Evolutionary conservation across 2,329 filamentous ascomycete species (phyloP).

Genomic region (Fusarium globosum): DNA sequence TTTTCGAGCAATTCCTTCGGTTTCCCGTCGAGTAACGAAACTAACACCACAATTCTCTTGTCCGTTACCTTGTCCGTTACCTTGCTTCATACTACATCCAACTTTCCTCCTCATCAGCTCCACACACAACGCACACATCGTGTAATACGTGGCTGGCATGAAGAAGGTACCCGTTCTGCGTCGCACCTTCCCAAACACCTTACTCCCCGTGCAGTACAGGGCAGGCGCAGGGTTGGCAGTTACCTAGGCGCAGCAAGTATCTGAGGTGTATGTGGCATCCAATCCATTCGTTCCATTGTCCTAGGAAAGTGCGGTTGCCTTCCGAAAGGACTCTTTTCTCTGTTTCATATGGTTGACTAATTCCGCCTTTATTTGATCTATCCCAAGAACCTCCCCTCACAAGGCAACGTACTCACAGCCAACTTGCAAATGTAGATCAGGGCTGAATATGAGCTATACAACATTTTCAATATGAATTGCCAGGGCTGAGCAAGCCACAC

Average conservation of each 20-base stretch:
- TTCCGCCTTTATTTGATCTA: neutral
- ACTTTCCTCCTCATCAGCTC: constrained; percentile 9
- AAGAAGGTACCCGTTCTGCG: constrained; percentile 8
- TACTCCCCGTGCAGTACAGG: constrained; percentile 5
- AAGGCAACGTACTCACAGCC: neutral
- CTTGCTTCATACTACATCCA: neutral
- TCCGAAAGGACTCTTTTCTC: constrained; percentile 11
- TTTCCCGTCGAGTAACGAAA: neutral
- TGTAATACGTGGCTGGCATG: constrained; percentile 15
- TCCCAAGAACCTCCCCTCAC: constrained; percentile 1
- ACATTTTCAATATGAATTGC: constrained; percentile 17
- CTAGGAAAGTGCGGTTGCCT: constrained; percentile 27
- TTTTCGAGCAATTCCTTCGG: neutral
- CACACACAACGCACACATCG: constrained; percentile 26
- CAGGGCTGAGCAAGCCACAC: constrained; percentile 18
- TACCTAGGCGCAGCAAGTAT: neutral
- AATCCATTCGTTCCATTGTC: neutral
- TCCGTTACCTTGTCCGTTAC: neutral
- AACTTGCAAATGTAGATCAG: neutral
- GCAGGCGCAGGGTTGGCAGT: constrained; percentile 19
- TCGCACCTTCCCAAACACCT: constrained; percentile 28
- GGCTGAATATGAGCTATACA: constrained; percentile 11
- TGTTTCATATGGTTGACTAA: constrained; percentile 10
- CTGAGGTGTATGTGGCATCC: neutral
- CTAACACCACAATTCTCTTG: neutral